A percentile compares a stretch with the other conserved stretches of the same genome.
phyloP scores from a whole-genome alignment of 768 basidiomycete species.

The Trametes villosa region DNA sequence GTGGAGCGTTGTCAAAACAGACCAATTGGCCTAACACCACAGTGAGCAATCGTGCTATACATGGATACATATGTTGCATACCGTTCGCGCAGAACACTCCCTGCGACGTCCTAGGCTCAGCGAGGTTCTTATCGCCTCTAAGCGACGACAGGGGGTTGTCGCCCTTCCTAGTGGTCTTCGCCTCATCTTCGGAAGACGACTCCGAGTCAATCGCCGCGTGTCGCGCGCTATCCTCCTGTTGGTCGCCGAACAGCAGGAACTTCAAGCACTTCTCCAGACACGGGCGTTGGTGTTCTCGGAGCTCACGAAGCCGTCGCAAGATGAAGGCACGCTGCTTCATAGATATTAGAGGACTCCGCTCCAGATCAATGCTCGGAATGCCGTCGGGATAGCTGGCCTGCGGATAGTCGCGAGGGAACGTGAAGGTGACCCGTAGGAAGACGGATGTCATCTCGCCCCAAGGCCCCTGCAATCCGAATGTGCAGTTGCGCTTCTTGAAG shows the following conservation, averaged over 20 bases:
- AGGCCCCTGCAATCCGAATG: conserved; percentile 84
- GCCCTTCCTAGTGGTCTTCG: conserved; percentile 42
- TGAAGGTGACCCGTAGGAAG: conserved; percentile 88
- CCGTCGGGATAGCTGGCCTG: conserved; percentile 62
- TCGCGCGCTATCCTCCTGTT: conserved; percentile 44
- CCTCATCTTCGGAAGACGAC: conserved; percentile 70
- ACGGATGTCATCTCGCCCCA: conserved; percentile 88
- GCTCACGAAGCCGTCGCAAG: conserved; percentile 71
- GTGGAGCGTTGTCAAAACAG: conserved; percentile 82
- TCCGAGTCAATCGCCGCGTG: conserved; percentile 54
- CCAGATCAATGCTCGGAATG: conserved; percentile 78
- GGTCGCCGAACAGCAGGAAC: conserved; percentile 76
- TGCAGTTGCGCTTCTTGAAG: conserved; percentile 78
- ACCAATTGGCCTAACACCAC: conserved; percentile 71
- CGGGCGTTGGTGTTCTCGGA: conserved; percentile 74
- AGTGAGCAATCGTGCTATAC: not conserved
- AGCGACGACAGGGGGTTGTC: conserved; percentile 59
- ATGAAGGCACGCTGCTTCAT: conserved; percentile 78
- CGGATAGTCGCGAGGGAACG: conserved; percentile 86
- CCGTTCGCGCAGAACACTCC: conserved; percentile 91
- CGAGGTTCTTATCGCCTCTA: conserved; percentile 74
- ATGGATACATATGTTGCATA: conserved; percentile 34
- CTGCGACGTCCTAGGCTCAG: conserved; percentile 85
- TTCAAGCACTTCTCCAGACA: conserved; percentile 84
- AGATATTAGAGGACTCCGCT: conserved; percentile 80